Evolutionary conservation across 2,329 filamentous ascomycete genomes (phyloP).

Genomic region (Fusarium tuaranense): DNA sequence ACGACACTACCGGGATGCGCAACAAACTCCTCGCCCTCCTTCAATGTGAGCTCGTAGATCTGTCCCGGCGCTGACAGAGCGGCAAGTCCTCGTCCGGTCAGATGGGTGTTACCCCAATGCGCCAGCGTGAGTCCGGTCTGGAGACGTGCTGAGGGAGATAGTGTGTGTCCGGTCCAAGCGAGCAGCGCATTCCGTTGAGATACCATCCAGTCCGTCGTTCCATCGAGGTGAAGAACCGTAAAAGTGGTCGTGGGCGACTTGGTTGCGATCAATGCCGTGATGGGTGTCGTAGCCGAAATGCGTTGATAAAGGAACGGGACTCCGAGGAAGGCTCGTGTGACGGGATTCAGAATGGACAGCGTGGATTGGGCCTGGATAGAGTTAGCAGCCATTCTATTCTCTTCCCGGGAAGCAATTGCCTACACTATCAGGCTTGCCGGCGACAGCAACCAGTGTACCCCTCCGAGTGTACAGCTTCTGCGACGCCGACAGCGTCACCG

Average conservation of each 20-base stretch:
- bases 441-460: slow-evolving; percentile 90
- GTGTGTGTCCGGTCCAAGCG: slow-evolving; percentile 95
- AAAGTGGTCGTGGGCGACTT: slow-evolving; percentile 90
- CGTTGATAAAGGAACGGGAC: slow-evolving; percentile 96
- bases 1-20: slow-evolving; percentile 93
- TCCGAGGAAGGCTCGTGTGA: slow-evolving; percentile 82
- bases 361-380: slow-evolving; percentile 81
- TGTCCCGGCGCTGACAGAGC: slow-evolving; percentile 89
- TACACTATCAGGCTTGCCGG: slow-evolving; percentile 92
- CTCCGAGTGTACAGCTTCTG: slow-evolving; percentile 93
- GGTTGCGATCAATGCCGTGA: slow-evolving; percentile 89
- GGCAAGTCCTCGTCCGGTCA: slow-evolving; percentile 88
- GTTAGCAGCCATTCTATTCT: slow-evolving; percentile 2
- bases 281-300: slow-evolving; percentile 86
- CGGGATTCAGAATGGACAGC: slow-evolving; percentile 85
- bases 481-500: slow-evolving; percentile 91
- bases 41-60: slow-evolving; percentile 86
- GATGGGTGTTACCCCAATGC: slow-evolving; percentile 90
- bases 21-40: slow-evolving; percentile 88
- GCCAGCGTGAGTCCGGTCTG: slow-evolving; percentile 81
- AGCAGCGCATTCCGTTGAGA: slow-evolving; percentile 87
- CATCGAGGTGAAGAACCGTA: slow-evolving; percentile 88
- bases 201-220: slow-evolving; percentile 95
- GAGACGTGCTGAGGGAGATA: slow-evolving; percentile 80
- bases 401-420: slow-evolving; percentile 7